Conservation (phyloP, 2,329 filamentous ascomycete species). For the Diaporthe nobilis region DNA sequence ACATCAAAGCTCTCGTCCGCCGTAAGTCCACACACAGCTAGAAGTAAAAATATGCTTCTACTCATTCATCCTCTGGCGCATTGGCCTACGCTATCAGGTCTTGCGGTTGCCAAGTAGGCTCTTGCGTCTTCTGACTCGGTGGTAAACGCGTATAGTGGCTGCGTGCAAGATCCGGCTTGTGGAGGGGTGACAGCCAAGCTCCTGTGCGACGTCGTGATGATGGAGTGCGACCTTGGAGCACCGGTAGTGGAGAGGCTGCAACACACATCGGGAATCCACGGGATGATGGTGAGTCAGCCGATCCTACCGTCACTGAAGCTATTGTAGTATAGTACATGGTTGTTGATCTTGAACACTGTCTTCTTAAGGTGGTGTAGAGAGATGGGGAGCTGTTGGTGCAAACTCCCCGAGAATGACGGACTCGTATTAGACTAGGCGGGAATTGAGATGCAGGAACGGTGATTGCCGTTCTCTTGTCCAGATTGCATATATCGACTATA, state of each 20-base stretch:
- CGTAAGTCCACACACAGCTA: no score
- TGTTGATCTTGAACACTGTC: no score
- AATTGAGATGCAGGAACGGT: slow-evolving; percentile 3
- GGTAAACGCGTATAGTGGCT: background rate
- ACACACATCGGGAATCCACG: background rate
- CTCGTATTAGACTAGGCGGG: background rate
- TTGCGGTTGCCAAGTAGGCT: background rate
- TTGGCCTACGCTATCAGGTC: background rate
- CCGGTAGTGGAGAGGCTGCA: background rate
- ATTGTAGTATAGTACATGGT: background rate
- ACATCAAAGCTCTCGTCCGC: background rate
- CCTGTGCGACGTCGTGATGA: slow-evolving; percentile 22
- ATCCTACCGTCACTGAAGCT: background rate
- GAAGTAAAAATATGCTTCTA: background rate
- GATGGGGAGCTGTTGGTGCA: background rate
- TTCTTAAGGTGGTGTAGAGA: background rate
- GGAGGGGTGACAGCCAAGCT: slow-evolving; percentile 29
- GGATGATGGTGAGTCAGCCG: background rate
- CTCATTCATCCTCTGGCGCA: background rate
- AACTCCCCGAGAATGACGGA: background rate
- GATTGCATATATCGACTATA: background rate
- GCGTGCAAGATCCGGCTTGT: background rate
- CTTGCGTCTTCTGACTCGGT: slow-evolving; percentile 6
- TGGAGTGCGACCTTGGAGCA: slow-evolving; percentile 16
- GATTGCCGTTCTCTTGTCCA: background rate